Evolutionary conservation across 129 eudicot genomes (phyloP), one percentile per base, ranked within the genome.

Genomic region (Flaveria linearis): DNA sequence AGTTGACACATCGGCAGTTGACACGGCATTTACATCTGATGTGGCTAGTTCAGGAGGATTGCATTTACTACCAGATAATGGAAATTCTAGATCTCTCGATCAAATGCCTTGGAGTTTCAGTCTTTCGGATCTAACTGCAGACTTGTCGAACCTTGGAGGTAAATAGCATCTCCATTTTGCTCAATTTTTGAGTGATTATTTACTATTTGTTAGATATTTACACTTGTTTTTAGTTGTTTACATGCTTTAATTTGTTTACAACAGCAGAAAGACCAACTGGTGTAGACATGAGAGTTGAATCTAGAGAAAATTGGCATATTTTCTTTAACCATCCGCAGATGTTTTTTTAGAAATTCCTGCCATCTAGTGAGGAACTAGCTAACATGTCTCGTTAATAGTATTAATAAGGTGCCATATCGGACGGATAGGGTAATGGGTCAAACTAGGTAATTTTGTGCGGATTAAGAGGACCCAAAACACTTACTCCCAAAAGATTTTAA

Each of bases 31-130:
- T 82, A 86, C 97, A 17, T 82, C 97, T 49, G 98, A 94, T 28
- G 96, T 91, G 85, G 98, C 89, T 61, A 88, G 84, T 75, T 90
- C 96, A 43, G 96, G 85, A 30, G 96, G 98, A 84, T 70, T 92
- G 80, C 89, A 90, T 76, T 96, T 93, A 64, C 83, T 88, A 45
- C 89, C 91, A 26, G 98, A 94, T 77, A 88, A 86, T 45, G 98
- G 93, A 63, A 85, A 85, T 87, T 84, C 96, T 58, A 80, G 97
- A 76, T 91, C 97, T 39, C 74, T 90, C 76, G 87, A 82, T 77
- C 97, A 91, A 84, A 86, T 91, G n/a, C 93, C 97, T 9, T 94
- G 98, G 98, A 91, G 83, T 71, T 91, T 94, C 74, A 94, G 98
- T 76, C 96, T 94, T 75, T 86, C 98, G 18, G 98, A 94, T 84